A percentile compares a stretch with the other conserved stretches of the same genome.
Evolutionary conservation across 2,329 filamentous ascomycete species (phyloP).

Genomic region (Chalara sp.): DNA sequence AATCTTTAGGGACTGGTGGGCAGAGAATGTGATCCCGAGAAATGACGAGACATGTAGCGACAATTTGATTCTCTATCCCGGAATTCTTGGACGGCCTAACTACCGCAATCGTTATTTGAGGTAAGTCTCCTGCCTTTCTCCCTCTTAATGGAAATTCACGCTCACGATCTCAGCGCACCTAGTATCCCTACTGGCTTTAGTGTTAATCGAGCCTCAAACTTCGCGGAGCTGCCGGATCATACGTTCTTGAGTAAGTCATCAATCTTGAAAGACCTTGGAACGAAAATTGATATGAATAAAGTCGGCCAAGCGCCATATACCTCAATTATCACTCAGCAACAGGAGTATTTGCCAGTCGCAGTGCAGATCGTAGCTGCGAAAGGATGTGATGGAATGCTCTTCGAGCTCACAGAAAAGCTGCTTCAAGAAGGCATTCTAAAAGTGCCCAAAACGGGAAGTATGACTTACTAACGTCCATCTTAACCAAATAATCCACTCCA

Average conservation of each 20-base stretch:
- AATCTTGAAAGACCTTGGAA: neutral
- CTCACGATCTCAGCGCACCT: slow-evolving; percentile 27
- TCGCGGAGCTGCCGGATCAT: slow-evolving; percentile 40
- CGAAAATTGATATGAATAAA: slow-evolving; percentile 3
- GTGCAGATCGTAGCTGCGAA: slow-evolving; percentile 50
- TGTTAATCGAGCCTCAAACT: slow-evolving; percentile 35
- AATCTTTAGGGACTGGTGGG: slow-evolving; percentile 40
- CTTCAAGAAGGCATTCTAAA: slow-evolving; percentile 41
- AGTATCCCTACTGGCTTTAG: slow-evolving; percentile 40
- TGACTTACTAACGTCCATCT: slow-evolving; percentile 9
- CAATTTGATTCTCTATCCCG: slow-evolving; percentile 41
- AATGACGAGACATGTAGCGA: slow-evolving; percentile 40
- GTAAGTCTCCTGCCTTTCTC: slow-evolving; percentile 3
- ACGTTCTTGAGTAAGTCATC: slow-evolving; percentile 32
- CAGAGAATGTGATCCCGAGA: slow-evolving; percentile 35
- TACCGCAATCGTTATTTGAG: slow-evolving; percentile 38
- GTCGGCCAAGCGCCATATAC: slow-evolving; percentile 32
- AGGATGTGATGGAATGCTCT: slow-evolving; percentile 54
- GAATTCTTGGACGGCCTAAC: slow-evolving; percentile 30
- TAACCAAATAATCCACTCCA: too few species aligned
- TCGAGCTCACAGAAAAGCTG: slow-evolving; percentile 45
- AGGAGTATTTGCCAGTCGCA: slow-evolving; percentile 48
- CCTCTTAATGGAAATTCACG: neutral
- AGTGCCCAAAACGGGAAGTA: slow-evolving; percentile 35
- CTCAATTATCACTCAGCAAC: slow-evolving; percentile 39